Conservation (phyloP, 352 stramenopile species). For the Pythium sukuiense region DNA sequence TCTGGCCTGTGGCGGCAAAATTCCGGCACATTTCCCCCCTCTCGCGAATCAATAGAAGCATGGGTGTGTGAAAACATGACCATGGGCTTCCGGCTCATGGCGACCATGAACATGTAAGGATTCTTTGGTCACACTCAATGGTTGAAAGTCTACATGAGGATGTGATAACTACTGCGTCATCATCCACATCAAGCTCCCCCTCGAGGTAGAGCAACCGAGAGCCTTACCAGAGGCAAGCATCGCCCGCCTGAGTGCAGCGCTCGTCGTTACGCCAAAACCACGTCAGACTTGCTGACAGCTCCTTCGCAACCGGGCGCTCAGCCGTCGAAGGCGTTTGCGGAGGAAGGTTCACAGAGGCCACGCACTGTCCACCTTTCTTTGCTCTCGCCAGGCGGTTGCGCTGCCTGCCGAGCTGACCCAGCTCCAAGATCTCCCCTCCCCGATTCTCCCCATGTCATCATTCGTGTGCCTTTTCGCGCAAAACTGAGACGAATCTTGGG, state of each 20-base stretch:
- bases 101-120: no score
- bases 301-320: background rate
- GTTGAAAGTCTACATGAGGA: no score
- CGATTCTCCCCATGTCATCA: background rate
- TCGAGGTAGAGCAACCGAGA: no score
- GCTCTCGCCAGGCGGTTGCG: slow-evolving; percentile 8
- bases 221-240: background rate
- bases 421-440: background rate
- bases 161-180: no score
- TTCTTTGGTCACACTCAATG: no score
- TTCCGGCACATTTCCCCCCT: background rate
- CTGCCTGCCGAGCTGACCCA: background rate
- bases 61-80: no score
- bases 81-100: no score
- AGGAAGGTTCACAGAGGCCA: background rate
- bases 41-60: no score
- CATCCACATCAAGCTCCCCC: no score
- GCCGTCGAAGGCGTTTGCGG: background rate
- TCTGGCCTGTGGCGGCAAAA: background rate
- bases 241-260: no score
- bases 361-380: slow-evolving; percentile 7
- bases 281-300: background rate
- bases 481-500: slow-evolving; percentile 24
- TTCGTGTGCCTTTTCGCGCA: slow-evolving; percentile 19
- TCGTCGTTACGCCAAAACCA: background rate